Conservation (phyloP, 352 stramenopile genomes). For the Blastocystis hominis region DNA sequence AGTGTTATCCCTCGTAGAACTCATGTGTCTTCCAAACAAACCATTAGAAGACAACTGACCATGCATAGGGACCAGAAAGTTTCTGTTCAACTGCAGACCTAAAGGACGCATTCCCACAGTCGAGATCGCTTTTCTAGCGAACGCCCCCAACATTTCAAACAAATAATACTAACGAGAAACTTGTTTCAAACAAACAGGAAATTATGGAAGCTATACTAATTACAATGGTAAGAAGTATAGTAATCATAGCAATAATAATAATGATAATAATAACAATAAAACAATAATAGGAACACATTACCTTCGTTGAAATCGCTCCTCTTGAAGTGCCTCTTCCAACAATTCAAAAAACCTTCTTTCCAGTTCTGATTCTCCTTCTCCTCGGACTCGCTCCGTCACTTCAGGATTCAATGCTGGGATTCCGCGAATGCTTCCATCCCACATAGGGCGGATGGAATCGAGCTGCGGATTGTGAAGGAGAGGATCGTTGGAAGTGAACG, state of each 20-base stretch:
- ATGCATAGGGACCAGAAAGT: not conserved
- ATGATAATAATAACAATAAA: too few relatives aligned
- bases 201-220: not conserved
- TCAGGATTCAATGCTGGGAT: constrained; percentile 5
- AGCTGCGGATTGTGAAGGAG: too few relatives aligned
- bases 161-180: not conserved
- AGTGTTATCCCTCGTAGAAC: not conserved
- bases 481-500: not conserved
- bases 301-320: not conserved
- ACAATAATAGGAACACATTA: not conserved
- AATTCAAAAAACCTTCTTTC: not conserved
- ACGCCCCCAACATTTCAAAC: not conserved
- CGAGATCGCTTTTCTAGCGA: not conserved
- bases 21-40: not conserved
- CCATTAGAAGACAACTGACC: not conserved
- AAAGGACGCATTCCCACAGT: too few relatives aligned
- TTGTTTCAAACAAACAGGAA: not conserved
- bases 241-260: too few relatives aligned
- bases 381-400: not conserved
- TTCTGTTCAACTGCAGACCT: too few relatives aligned
- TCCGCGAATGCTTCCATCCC: not conserved
- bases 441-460: not conserved
- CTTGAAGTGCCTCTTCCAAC: constrained; percentile 3
- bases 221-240: not conserved
- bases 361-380: not conserved